phyloP scores from a whole-genome alignment of 441 rosid species.

The Codiaeum variegatum region DNA sequence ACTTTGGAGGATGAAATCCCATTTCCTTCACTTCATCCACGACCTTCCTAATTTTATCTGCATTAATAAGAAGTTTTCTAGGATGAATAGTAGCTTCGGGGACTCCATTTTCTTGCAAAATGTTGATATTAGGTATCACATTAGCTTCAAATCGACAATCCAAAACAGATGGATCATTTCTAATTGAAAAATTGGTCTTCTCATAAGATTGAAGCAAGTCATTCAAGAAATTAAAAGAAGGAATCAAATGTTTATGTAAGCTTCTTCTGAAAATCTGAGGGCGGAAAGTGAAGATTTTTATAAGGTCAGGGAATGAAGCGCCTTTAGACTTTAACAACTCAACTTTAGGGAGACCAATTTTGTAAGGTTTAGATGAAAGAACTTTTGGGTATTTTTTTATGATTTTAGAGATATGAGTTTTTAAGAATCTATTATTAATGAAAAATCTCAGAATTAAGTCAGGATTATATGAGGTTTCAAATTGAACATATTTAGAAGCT shows the following conservation, averaged over 20 bases:
- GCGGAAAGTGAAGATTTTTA: not conserved
- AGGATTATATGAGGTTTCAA: conserved; percentile 12
- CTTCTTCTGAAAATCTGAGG: not conserved
- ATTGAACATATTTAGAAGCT: conserved; percentile 1
- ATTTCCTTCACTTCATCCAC: conserved; percentile 17
- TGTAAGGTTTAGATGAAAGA: not conserved
- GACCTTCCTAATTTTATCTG: not conserved
- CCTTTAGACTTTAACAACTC: conserved; percentile 19
- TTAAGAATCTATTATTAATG: conserved; percentile 6
- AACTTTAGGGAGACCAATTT: conserved; percentile 11
- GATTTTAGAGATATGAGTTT: conserved; percentile 1
- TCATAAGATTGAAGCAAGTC: conserved; percentile 7
- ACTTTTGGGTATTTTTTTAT: not conserved
- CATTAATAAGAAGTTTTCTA: not conserved
- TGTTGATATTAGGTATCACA: not conserved
- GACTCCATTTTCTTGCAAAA: conserved; percentile 10
- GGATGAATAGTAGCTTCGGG: conserved; percentile 9
- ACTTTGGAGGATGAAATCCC: conserved; percentile 20
- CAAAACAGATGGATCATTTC: not conserved
- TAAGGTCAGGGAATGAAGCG: conserved; percentile 15
- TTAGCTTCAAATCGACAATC: not conserved
- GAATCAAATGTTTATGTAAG: conserved; percentile 9
- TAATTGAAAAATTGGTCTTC: not conserved
- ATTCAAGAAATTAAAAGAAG: conserved; percentile 5
- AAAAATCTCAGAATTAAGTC: conserved; percentile 12